Base-by-base conservation (phyloP, 495 filamentous ascomycete species). In the Penicillium arizonense region DNA sequence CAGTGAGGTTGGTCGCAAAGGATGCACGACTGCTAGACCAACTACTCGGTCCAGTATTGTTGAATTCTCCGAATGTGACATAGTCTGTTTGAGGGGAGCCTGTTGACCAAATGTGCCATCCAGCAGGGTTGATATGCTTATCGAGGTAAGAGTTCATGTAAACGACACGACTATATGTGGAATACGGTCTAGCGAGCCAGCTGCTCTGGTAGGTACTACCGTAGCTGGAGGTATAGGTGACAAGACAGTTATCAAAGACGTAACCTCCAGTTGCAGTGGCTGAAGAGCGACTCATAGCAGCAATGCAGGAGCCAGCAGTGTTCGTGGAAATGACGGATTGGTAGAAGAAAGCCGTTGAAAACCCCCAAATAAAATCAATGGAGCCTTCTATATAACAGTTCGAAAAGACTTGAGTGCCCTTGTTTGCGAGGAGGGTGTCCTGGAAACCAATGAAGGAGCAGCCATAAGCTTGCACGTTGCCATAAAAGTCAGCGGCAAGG, bases 311-410 rank as follows among this genome's bases (percentile, higher is more conserved):
- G 40, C 76, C 81, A n/a, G 82, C 82, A 11, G 82, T 81, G 54
- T 85, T 70, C 2, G 65, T 49, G 14, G 50, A 63, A 3, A 67
- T 70, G 5, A 71, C 69, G 14, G 77, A 60, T 13, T 84, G 78
- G 5, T 71, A 61, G 37, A 87, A 79, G 52, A 80, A 77, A 26
- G 69, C 72, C 33, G 71, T 65, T 50, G 84, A 79, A 51, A 86
- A 84, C 78, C 84, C 84, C 64, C 84, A 86, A 55, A 87, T 79
- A 58, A 83, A 86, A 54, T 86, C 83, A 28, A 58, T 34, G 14
- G 59, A 56, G 13, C 59, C 59, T 37, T 53, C 70, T 49, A 86
- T 79, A 34, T 75, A 68, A 54, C 74, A 76, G 36, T 69, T 65
- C 6, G 71, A 73, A 61, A 79, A 86, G 5, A 82, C 56, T 57